Conservation (phyloP, 2,329 filamentous ascomycete species). For the Cadophora malorum region DNA sequence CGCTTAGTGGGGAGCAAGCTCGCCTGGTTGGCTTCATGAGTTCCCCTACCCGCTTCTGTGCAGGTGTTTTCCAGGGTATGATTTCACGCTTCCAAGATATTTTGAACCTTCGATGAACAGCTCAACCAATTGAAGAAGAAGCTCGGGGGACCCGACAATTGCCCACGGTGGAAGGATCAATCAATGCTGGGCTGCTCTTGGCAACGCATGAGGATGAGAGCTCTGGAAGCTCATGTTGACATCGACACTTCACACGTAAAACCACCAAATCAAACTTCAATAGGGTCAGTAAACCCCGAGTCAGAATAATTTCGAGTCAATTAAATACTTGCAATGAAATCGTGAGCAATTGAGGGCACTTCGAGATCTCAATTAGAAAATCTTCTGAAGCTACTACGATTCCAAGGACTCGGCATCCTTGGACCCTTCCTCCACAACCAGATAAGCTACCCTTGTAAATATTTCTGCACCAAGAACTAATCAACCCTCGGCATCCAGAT, state of each 20-base stretch:
- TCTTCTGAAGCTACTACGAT: background rate
- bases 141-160: background rate
- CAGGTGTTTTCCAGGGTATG: background rate
- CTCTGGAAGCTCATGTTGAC: background rate
- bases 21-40: background rate
- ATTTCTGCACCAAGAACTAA: background rate
- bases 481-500: constrained; percentile 5
- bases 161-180: background rate
- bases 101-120: background rate
- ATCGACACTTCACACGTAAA: too few species aligned
- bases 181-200: background rate
- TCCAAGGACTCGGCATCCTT: constrained; percentile 13
- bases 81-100: background rate
- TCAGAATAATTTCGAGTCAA: too few species aligned
- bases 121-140: background rate
- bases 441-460: background rate
- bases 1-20: background rate
- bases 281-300: background rate
- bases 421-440: background rate
- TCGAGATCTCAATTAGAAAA: background rate
- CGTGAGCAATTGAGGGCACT: background rate
- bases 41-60: background rate
- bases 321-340: background rate
- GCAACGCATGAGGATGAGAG: background rate
- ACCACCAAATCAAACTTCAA: background rate